A percentile compares a stretch with the other conserved stretches of the same genome.
phyloP scores from a whole-genome alignment of 768 basidiomycete genomes.

The Atractiella rhizophila region DNA sequence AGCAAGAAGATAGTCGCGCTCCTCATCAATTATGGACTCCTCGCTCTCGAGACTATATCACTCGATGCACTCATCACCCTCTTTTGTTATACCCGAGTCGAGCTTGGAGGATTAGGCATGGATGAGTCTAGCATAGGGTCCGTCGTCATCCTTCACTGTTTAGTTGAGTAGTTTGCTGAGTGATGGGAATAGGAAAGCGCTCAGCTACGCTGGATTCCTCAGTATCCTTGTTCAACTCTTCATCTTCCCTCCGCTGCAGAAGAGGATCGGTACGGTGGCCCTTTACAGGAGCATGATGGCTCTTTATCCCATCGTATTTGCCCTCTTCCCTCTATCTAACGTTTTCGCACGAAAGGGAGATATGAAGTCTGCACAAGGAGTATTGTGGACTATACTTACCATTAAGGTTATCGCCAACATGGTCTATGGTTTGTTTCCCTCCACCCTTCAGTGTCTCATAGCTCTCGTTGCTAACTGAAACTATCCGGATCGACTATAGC shows the following conservation, averaged over 20 bases:
- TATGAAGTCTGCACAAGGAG: no score
- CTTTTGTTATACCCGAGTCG: conserved; percentile 8
- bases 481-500: no score
- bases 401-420: no score
- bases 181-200: no score
- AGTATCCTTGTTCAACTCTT: conserved; percentile 9
- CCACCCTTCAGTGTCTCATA: no score
- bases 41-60: conserved; percentile 10
- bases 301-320: conserved; percentile 8
- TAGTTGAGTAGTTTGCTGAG: no score
- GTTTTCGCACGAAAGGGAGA: not conserved
- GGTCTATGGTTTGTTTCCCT: no score
- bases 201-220: conserved; percentile 7
- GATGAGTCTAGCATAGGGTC: no score
- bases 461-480: no score
- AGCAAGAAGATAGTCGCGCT: no score
- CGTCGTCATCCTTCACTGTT: not conserved
- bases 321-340: conserved; percentile 9
- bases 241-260: conserved; percentile 11
- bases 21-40: no score
- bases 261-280: conserved; percentile 4
- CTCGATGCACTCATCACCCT: conserved; percentile 12
- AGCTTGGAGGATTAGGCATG: conserved; percentile 12
- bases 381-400: no score
- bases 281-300: conserved; percentile 6